Evolutionary conservation across 2,329 filamentous ascomycete genomes (phyloP).

Genomic region (Plectosphaerella cucumerina): DNA sequence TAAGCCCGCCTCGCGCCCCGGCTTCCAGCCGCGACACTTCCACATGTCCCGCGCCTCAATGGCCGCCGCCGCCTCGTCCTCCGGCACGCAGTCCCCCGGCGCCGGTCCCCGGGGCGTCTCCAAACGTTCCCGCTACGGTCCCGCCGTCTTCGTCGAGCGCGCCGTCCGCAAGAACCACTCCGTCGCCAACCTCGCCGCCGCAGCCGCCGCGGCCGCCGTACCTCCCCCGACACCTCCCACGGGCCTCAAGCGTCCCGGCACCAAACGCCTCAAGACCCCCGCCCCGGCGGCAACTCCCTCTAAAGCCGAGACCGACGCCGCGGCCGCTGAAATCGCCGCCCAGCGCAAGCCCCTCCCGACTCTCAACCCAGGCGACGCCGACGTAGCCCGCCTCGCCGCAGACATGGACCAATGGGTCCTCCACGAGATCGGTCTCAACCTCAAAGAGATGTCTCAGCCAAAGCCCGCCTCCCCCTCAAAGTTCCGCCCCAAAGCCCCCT

Average conservation of each 20-base stretch:
- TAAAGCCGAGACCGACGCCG: neutral
- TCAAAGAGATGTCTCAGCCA: conserved; percentile 32
- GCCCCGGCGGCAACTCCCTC: neutral
- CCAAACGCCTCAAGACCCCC: neutral
- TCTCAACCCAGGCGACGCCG: conserved; percentile 29
- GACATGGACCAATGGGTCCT: conserved; percentile 58
- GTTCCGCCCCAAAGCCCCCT: conserved; percentile 53
- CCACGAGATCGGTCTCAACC: conserved; percentile 50
- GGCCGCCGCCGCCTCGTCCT: conserved; percentile 22
- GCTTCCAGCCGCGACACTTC: conserved; percentile 44
- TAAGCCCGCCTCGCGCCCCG: conserved; percentile 7
- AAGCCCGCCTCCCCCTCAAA: conserved; percentile 22
- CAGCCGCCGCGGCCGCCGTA: neutral
- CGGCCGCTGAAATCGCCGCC: neutral
- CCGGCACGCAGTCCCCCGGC: conserved; percentile 16
- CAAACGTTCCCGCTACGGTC: conserved; percentile 35
- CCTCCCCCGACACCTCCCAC: neutral
- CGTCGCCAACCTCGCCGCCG: neutral
- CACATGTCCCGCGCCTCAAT: conserved; percentile 49
- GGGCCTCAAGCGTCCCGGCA: neutral
- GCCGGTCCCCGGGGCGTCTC: conserved; percentile 22
- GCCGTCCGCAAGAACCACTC: conserved; percentile 30
- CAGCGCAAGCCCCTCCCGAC: conserved; percentile 11
- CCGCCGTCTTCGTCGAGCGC: conserved; percentile 55
- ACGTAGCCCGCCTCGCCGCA: conserved; percentile 46